phyloP scores from a whole-genome alignment of 257 asterid species.

The Sherardia arvensis region DNA sequence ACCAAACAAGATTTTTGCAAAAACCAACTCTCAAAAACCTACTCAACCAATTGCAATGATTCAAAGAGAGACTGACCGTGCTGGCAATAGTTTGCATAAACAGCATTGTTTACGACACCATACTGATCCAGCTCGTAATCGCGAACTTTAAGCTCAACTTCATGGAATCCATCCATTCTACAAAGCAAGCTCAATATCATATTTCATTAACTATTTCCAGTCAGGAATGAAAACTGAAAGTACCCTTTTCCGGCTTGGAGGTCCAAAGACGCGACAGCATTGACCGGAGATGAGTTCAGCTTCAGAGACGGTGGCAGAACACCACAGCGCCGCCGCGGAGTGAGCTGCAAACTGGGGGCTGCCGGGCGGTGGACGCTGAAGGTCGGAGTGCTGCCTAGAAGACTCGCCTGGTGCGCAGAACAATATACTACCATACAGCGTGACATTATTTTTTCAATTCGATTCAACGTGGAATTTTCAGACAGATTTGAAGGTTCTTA shows the following conservation, averaged over 20 bases:
- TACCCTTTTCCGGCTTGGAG: slow-evolving; percentile 64
- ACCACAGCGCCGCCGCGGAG: slow-evolving; percentile 18
- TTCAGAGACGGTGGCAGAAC: slow-evolving; percentile 15
- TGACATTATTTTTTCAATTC: slow-evolving; percentile 24
- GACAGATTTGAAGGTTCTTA: not conserved
- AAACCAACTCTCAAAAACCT: too few relatives aligned
- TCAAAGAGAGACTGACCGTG: slow-evolving; percentile 48
- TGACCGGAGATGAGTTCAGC: slow-evolving; percentile 12
- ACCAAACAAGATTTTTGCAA: too few relatives aligned
- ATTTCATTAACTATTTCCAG: not conserved
- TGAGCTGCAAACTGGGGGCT: slow-evolving; percentile 22
- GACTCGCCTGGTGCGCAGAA: slow-evolving; percentile 18
- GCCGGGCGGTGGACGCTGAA: slow-evolving; percentile 13
- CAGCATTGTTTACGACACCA: slow-evolving; percentile 85
- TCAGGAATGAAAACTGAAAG: not conserved
- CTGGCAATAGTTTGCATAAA: slow-evolving; percentile 84
- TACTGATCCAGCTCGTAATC: slow-evolving; percentile 94
- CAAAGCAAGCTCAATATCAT: slow-evolving; percentile 10
- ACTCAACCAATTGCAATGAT: too few relatives aligned
- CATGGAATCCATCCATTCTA: slow-evolving; percentile 66
- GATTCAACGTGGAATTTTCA: not conserved
- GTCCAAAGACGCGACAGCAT: slow-evolving; percentile 29
- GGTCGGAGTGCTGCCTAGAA: slow-evolving; percentile 9
- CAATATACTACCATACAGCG: slow-evolving; percentile 10
- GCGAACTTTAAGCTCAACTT: slow-evolving; percentile 72